phyloP scores from a whole-genome alignment of 2,329 filamentous ascomycete genomes.

The Fusarium decemcellulare region DNA sequence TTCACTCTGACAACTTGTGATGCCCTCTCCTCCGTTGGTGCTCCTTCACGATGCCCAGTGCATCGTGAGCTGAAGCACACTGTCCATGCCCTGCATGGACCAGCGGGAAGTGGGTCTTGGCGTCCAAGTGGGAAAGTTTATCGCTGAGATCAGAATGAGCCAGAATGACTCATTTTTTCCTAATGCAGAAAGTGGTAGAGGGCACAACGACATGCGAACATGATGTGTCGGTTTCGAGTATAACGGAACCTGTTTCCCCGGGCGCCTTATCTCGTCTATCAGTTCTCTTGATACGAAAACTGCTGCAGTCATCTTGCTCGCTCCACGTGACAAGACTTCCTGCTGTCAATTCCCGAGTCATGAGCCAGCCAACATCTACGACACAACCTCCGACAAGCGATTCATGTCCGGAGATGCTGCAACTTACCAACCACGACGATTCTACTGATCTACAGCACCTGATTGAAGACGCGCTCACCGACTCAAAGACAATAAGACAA shows the following conservation, averaged over 20 bases:
- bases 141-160: constrained; percentile 44
- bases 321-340: no score
- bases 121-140: not conserved
- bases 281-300: not conserved
- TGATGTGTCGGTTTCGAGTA: not conserved
- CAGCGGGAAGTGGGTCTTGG: constrained; percentile 16
- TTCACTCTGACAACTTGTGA: constrained; percentile 40
- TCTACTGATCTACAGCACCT: not conserved
- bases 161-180: constrained; percentile 53
- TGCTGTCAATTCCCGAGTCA: not conserved
- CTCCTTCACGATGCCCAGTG: constrained; percentile 6
- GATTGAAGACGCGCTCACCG: not conserved
- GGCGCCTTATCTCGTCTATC: no score
- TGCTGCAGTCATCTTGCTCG: no score
- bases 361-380: not conserved
- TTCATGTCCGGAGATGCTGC: not conserved
- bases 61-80: constrained; percentile 10
- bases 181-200: constrained; percentile 22
- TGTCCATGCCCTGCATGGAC: constrained; percentile 6
- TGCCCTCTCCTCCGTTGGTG: not conserved
- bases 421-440: not conserved
- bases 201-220: not conserved
- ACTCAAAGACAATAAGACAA: not conserved
- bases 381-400: not conserved
- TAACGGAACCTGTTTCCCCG: not conserved